phyloP scores from a whole-genome alignment of 2,329 filamentous ascomycete species.

The Alternaria sp. region DNA sequence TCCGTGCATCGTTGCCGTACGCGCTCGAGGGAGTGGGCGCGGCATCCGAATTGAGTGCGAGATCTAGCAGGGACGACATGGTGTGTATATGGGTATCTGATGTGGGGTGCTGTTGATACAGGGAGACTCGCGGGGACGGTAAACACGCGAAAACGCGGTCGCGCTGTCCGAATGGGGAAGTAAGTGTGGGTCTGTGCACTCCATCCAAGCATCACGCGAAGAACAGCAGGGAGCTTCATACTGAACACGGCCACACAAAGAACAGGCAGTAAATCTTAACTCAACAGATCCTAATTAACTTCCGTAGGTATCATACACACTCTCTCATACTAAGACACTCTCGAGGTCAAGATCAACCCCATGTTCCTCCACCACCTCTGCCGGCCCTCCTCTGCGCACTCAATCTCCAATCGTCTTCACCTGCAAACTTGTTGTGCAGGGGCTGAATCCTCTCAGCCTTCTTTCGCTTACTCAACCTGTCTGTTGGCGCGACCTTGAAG shows the following conservation, averaged over 20 bases:
- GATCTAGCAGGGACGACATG: conserved; percentile 62
- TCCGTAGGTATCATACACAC: conserved; percentile 1
- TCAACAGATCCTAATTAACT: background rate
- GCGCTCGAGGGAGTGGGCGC: conserved; percentile 49
- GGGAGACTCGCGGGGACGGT: conserved; percentile 20
- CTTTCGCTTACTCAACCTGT: conserved; percentile 87
- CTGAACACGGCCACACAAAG: background rate
- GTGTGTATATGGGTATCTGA: conserved; percentile 15
- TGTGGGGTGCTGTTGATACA: conserved; percentile 12
- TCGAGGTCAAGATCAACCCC: conserved; percentile 65
- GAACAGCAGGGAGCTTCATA: background rate
- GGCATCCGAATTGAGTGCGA: conserved; percentile 57
- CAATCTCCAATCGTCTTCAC: conserved; percentile 93
- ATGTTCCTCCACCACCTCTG: conserved; percentile 88
- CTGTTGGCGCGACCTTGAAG: conserved; percentile 93
- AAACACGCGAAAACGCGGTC: conserved; percentile 34
- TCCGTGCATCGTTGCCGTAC: conserved; percentile 43
- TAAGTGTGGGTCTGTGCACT: conserved; percentile 22
- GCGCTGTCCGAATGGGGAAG: conserved; percentile 25
- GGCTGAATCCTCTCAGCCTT: conserved; percentile 94
- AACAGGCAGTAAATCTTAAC: background rate
- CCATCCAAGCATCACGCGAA: background rate
- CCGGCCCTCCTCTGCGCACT: conserved; percentile 86
- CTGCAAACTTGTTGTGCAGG: conserved; percentile 88
- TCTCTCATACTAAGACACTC: background rate